A percentile compares a stretch with the other conserved stretches of the same genome.
Conservation (phyloP, 495 filamentous ascomycete genomes). For the Cercophora sp. region DNA sequence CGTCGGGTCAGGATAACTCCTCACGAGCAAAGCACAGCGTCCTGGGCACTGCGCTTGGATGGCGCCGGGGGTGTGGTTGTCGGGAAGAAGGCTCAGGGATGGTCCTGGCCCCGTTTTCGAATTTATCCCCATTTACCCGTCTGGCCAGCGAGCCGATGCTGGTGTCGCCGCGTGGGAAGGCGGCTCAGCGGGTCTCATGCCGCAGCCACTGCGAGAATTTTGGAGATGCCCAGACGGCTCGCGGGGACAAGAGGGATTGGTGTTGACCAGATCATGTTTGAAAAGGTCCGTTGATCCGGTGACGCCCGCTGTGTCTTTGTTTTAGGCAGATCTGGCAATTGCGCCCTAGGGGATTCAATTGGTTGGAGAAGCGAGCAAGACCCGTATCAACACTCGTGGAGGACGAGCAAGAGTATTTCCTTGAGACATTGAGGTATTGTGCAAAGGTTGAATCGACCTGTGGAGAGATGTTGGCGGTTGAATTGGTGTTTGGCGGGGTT, state of each 20-base stretch:
- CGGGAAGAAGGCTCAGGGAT: neutral
- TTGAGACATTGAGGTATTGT: no score
- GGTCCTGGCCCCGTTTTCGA: constrained; percentile 19
- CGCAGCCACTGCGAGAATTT: neutral
- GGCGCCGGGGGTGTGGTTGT: constrained; percentile 24
- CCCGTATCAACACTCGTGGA: no score
- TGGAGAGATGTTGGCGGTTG: constrained; percentile 1
- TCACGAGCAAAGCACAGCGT: neutral
- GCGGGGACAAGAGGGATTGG: neutral
- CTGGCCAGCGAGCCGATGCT: constrained; percentile 18
- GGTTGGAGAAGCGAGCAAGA: no score
- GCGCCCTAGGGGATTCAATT: no score
- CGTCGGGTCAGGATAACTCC: neutral
- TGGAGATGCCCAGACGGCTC: constrained; percentile 6
- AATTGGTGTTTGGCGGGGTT: neutral
- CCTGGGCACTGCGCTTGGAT: neutral
- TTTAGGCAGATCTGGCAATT: no score
- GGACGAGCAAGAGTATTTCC: no score
- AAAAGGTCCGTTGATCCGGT: no score
- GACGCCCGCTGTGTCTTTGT: no score
- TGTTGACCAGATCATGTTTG: no score
- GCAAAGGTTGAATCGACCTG: neutral
- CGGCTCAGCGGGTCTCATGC: constrained; percentile 12
- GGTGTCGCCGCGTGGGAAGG: constrained; percentile 8
- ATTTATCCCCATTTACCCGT: constrained; percentile 52